Conservation (phyloP, 345 rosid species). For the Atalantia buxifolia region DNA sequence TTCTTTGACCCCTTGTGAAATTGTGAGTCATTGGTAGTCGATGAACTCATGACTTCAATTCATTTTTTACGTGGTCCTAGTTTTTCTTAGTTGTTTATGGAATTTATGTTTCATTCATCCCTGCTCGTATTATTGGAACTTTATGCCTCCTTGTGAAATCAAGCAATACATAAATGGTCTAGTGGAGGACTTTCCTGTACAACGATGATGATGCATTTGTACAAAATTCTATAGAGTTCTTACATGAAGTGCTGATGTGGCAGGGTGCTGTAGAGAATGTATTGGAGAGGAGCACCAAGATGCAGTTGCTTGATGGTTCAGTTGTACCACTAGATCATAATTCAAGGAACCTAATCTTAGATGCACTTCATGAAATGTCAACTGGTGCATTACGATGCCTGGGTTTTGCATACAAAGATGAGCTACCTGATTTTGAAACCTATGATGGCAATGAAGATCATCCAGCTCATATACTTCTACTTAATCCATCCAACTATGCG, state of each 20-base stretch:
- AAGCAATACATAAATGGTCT: not conserved
- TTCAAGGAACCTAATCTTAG: conserved; percentile 38
- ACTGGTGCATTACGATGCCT: conserved; percentile 55
- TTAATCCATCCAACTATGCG: conserved; percentile 51
- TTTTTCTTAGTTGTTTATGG: not conserved
- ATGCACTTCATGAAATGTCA: conserved; percentile 56
- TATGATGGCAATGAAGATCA: conserved; percentile 65
- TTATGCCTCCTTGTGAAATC: not conserved
- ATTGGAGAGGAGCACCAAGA: conserved; percentile 56
- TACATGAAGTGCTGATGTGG: conserved; percentile 17
- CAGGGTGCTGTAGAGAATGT: conserved; percentile 84
- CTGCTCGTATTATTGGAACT: not conserved
- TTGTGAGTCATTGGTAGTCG: not conserved
- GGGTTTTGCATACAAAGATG: conserved; percentile 67
- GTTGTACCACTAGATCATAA: conserved; percentile 42
- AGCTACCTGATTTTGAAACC: conserved; percentile 50
- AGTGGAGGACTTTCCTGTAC: not conserved
- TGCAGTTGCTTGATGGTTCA: conserved; percentile 70
- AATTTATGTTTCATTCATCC: not conserved
- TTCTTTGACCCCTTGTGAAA: not conserved
- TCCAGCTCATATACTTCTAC: conserved; percentile 59
- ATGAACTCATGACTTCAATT: not conserved
- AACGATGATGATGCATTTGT: not conserved
- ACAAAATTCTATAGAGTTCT: not conserved
- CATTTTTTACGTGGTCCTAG: not conserved